A percentile compares a stretch with the other conserved stretches of the same genome.
Evolutionary conservation across 1,139 yeast genomes (phyloP).

Genomic region (Magnusiomyces tetraspermus): DNA sequence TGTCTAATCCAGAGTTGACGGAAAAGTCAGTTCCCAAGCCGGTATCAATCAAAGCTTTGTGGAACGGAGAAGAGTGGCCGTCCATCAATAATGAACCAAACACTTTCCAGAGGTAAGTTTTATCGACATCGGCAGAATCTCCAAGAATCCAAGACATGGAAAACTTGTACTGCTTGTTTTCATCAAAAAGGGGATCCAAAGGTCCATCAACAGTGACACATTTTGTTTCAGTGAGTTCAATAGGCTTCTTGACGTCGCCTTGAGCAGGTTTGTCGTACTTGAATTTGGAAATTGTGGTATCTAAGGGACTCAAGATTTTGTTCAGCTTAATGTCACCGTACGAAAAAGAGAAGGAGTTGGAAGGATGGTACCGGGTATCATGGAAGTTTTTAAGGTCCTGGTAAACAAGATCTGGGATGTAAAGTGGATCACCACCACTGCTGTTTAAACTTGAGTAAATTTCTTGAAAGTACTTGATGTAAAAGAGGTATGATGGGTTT

Average conservation of each 20-base stretch:
- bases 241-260: constrained; percentile 41
- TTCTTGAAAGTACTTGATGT: constrained; percentile 77
- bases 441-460: constrained; percentile 76
- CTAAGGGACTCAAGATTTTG: constrained; percentile 52
- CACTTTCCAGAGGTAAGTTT: constrained; percentile 63
- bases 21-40: constrained; percentile 82
- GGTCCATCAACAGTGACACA: constrained; percentile 56
- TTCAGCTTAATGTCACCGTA: constrained; percentile 70
- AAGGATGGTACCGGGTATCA: constrained; percentile 68
- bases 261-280: constrained; percentile 25
- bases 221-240: constrained; percentile 33
- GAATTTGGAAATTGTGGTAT: constrained; percentile 43
- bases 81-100: constrained; percentile 67
- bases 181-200: constrained; percentile 69
- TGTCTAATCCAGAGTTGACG: constrained; percentile 81
- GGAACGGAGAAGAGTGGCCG: constrained; percentile 87
- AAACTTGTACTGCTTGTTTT: constrained; percentile 60
- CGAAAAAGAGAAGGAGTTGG: constrained; percentile 77
- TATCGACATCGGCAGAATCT: constrained; percentile 57
- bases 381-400: constrained; percentile 75
- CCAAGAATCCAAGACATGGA: constrained; percentile 88
- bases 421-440: constrained; percentile 90
- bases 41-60: constrained; percentile 72
- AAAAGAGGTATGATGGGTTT: constrained; percentile 74
- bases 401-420: constrained; percentile 64